phyloP scores from a whole-genome alignment of 805 yeast species.

The Osmozyma mogii region DNA sequence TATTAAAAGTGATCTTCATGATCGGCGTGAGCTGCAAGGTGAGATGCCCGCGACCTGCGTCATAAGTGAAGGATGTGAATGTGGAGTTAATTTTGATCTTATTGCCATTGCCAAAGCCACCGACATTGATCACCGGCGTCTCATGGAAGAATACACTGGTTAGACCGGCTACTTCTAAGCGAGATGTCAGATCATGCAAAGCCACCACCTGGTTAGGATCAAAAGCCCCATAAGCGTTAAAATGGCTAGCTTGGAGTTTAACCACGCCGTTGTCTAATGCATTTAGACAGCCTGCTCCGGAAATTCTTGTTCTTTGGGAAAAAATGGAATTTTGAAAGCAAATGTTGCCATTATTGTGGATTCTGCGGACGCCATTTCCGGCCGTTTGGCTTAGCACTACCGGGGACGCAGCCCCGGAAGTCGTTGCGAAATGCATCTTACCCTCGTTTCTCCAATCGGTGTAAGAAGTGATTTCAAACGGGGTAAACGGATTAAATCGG shows the following conservation, averaged over 20 bases:
- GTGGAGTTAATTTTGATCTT: not conserved
- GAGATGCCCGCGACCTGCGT: not conserved
- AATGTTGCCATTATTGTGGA: not conserved
- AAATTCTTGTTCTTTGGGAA: not conserved
- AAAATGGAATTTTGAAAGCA: not conserved
- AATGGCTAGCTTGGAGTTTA: not conserved
- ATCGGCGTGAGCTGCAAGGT: not conserved
- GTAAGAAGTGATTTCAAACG: not conserved
- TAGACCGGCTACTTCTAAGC: conserved; percentile 1
- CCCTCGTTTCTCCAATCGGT: not conserved
- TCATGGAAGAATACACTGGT: too few species aligned
- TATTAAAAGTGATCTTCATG: not conserved
- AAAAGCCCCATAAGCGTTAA: too few species aligned
- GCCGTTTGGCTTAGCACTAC: not conserved
- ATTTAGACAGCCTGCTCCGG: not conserved
- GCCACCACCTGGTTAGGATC: conserved; percentile 2
- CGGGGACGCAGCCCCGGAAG: conserved; percentile 1
- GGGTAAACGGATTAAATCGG: too few species aligned
- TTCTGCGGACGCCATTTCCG: too few species aligned
- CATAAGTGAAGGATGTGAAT: not conserved
- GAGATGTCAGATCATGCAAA: not conserved
- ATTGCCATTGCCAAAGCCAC: not conserved
- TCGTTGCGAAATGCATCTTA: not conserved
- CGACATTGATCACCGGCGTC: not conserved
- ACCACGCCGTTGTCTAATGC: conserved; percentile 1